Base-by-base conservation (phyloP, 768 basidiomycete genomes). In the Mycena alexandri region DNA sequence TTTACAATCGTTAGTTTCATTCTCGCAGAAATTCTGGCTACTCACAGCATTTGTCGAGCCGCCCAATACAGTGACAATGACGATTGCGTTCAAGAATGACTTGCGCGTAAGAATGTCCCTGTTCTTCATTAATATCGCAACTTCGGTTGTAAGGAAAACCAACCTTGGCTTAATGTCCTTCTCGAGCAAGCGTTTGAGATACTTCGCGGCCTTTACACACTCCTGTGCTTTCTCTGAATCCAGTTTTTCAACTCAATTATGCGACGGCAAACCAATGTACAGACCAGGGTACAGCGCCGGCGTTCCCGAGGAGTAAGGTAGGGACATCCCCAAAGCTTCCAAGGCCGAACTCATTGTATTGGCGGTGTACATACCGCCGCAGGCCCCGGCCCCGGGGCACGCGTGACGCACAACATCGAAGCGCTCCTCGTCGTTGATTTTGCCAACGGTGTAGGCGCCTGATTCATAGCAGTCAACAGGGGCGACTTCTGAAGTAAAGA, bases 281-380 rank as follows among this genome's bases (percentile, higher is more conserved):
- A 72, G 38, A 92, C 93, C 86, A 58, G 90, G 87, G 77, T 90
- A 89, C 44, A 85, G 77, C 7, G 94, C 94, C 16, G 94, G 93
- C 16, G 83, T 92, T 71, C 91, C 89, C 2, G 90, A 88, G 44
- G 94, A 95, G 76, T 92, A 95, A 0, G 93, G 94, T 51, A 95
- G 80, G 14, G 93, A 92, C 84, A 96, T 90, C 25, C 94, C 95
- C 61, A 96, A 84, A 7, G 89, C 92, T 76, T 95, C 94, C 34
- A 96, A 82, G 19, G 87, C 90, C 46, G 92, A 90, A 68, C 92
- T 93, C 94, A 95, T 95, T 0, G 94, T 95, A 73, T 95, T 95
- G 38, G 94, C 94, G 11, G 93, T 94, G 75, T 89, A 95, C 93
- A 95, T 95, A 16, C 93, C 93, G 33, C 94, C 93, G 71, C 94